Evolutionary conservation across 164 flowering plant species (phyloP), one percentile per base, ranked within the genome.

Genomic region (Vitis rupestris): DNA sequence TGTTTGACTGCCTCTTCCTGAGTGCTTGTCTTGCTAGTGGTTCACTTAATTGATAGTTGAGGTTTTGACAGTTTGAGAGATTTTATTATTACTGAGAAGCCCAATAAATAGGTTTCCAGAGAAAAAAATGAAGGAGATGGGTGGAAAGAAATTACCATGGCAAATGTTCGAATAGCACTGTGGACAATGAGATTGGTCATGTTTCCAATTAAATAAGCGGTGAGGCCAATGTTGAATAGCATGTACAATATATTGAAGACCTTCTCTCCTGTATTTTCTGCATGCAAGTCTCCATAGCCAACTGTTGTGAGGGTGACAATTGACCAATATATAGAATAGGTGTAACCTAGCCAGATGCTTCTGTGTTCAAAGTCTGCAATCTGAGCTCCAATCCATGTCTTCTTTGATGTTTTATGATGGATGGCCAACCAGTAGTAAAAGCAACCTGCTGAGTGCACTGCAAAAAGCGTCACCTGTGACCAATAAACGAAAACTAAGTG

Each of bases 101-200:
- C 44, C 44, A 37, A 37, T 37, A 37, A 37, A 37, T 4, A 37
- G 44, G 44, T 37, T 37, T n/a, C 6, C 1, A 49, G 37, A 12
- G 19, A 27, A 5, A 61, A 61, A n/a, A 53, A 15, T 14, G 10
- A 63, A 50, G 65, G 19, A 37, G 10, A 47, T 11, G 47, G 19
- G 10, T 9, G 31, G 23, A 10, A 59, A 66, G 23, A 16, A 19
- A 64, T 77, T 87, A 92, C 96, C 92, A 88, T 87, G 74, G 72
- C 75, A 54, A 89, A 87, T 55, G 93, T 92, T 47, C 87, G 82
- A 27, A 70, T 62, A 16, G 92, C 85, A 29, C 82, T 63, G 57
- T 90, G 96, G 74, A 92, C 98, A 37, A 92, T 72, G 63, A 92
- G 93, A 77, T 86, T 89, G 65, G 97, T 92, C 95, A 92, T 90